Percentiles rank a stretch among this genome's conserved stretches.
Evolutionary conservation across 2,329 filamentous ascomycete species (phyloP).

Genomic region (Hypoxylon sp.): DNA sequence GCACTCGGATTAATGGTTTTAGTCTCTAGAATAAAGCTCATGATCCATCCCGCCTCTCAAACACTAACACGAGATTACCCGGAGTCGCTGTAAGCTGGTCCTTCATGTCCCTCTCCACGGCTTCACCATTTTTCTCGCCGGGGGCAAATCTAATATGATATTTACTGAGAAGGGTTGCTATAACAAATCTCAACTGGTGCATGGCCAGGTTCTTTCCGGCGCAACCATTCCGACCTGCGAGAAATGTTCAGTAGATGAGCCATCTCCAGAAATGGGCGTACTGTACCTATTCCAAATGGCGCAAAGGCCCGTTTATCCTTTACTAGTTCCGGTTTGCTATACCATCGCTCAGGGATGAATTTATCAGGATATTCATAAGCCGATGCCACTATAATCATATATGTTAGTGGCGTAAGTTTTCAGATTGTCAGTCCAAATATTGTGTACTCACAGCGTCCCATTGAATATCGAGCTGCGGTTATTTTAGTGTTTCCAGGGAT

Average conservation of each 20-base stretch:
- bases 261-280: not conserved
- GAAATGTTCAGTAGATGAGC: not conserved
- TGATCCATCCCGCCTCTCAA: not conserved
- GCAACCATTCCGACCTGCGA: constrained; percentile 10
- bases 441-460: constrained; percentile 36
- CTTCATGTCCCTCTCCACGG: constrained; percentile 22
- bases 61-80: not conserved
- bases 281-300: constrained; percentile 38
- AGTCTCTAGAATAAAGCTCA: not conserved
- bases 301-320: constrained; percentile 41
- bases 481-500: constrained; percentile 48
- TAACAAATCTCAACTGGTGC: constrained; percentile 19
- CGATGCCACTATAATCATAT: constrained; percentile 12
- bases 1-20: not conserved
- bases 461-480: constrained; percentile 37
- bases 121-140: constrained; percentile 19
- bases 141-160: constrained; percentile 33
- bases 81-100: constrained; percentile 21
- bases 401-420: not conserved
- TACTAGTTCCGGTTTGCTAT: constrained; percentile 43
- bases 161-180: constrained; percentile 12
- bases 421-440: not conserved
- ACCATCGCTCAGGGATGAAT: constrained; percentile 52
- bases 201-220: constrained; percentile 23
- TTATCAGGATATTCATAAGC: constrained; percentile 38